These are phyloP conservation scores for Solioccasus polychromus DNA, from an alignment of 768 basidiomycete species.

Conservation along the genomic window DNA sequence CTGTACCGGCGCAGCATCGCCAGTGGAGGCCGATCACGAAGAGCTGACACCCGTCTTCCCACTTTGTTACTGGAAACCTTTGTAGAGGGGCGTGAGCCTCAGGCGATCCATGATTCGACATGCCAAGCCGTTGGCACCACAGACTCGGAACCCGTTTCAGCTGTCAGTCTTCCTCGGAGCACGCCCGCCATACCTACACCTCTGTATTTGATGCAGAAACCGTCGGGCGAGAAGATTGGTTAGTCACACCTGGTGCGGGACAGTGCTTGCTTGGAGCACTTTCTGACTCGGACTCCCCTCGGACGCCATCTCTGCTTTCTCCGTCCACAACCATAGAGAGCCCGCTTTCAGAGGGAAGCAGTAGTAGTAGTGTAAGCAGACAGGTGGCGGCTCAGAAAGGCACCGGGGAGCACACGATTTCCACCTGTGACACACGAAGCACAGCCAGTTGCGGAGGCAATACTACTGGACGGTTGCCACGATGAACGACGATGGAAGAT, in stretches of 20 bases:
- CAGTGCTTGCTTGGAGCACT: background rate
- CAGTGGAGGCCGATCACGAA: background rate
- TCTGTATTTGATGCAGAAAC: background rate
- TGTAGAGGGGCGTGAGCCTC: background rate
- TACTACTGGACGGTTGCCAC: background rate
- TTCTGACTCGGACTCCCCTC: background rate
- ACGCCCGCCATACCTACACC: conserved; percentile 5
- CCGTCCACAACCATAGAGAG: background rate
- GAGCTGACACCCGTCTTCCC: conserved; percentile 1
- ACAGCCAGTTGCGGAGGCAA: background rate
- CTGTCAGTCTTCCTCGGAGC: background rate
- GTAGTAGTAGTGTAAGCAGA: background rate
- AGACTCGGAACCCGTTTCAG: background rate
- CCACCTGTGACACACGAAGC: background rate
- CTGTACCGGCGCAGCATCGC: background rate
- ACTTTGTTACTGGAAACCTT: conserved; percentile 4
- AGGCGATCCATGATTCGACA: background rate
- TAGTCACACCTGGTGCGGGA: background rate
- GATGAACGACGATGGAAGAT: background rate
- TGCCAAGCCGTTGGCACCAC: background rate
- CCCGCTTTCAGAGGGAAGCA: background rate
- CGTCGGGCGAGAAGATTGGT: background rate
- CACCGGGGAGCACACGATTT: background rate
- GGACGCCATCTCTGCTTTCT: conserved; percentile 4
- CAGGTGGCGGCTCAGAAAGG: background rate